Evolutionary conservation across 23 red algal species (phyloP), one percentile per base, ranked within the genome.

Genomic region (Gracilaria vermiculophylla): DNA sequence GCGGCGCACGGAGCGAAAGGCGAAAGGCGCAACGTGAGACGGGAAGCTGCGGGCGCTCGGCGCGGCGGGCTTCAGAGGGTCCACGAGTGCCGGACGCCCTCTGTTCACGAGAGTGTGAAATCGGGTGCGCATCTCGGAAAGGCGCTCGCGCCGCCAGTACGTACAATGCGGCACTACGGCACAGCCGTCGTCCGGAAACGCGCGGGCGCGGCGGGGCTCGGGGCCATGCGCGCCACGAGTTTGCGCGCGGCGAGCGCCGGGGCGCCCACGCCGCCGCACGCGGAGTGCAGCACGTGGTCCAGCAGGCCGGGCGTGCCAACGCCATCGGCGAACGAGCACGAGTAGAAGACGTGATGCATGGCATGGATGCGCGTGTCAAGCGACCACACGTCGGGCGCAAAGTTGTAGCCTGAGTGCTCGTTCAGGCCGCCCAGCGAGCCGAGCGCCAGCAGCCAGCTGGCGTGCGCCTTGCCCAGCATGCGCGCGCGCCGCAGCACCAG

Each of bases 361-460:
- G 52, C 90, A 34, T 98, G 96, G 50, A 91, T 77, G 14, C 54
- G 44, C 9, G 92, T 95, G 78, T 80, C 86, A 29, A 95, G 58
- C n/a, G 57, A 78, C 45, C 87, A 69, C 21, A 98, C 53, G n/a
- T 52, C 34, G 32, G 76, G 83, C 27, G 75, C 88, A 89, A 98
- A 92, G 78, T 98, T 95, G 61, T 95, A 98, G 44, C 96, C 96
- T 20, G 92, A 95, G 76, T 98, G 96, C 67, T 98, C 96, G 74
- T 98, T 95, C 32, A 95, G 69, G 5, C 96, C 96, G 0, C 96
- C 96, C 20, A 98, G 25, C 20, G 78, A 81, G 17, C 96, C 96
- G 5, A 90, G 21, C 53, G 88, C 43, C 19, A 94, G 75, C 20
- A 93, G 27, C 25, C 67, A 54, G 2, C 73, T 62, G 45, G 85